Percentiles rank a stretch among this genome's conserved stretches.
These are phyloP conservation scores for Scenedesmus sp. DNA, from an alignment of 163 green algal genomes.

Conservation along the genomic window DNA sequence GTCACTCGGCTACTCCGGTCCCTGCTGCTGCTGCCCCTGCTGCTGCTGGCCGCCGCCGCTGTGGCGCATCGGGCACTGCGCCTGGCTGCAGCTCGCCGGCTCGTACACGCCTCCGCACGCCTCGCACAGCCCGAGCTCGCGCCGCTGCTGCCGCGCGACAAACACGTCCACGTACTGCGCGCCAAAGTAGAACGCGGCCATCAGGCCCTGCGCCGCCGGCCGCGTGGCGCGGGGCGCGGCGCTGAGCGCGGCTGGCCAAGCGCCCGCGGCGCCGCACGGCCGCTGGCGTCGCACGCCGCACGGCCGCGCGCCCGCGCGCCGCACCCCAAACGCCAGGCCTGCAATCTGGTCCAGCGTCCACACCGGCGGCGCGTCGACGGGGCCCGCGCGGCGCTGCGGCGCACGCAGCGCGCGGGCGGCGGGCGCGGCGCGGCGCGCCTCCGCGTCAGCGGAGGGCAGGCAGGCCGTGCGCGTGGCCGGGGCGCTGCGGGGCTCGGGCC, in stretches of 20 bases:
- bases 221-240: no score
- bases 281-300: no score
- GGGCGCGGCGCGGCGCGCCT: no score
- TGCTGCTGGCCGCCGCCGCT: slow-evolving; percentile 26
- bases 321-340: slow-evolving; percentile 83
- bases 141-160: slow-evolving; percentile 70
- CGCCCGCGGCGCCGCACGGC: no score
- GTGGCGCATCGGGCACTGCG: slow-evolving; percentile 64
- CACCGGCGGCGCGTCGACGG: slow-evolving; percentile 65
- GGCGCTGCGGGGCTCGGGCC: no score
- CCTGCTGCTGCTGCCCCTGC: slow-evolving; percentile 16
- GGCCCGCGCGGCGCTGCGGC: slow-evolving; percentile 37
- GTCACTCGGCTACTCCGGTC: not conserved
- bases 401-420: no score
- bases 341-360: slow-evolving; percentile 90
- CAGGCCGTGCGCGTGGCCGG: no score
- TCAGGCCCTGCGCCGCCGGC: slow-evolving; percentile 67
- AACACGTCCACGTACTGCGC: slow-evolving; percentile 68
- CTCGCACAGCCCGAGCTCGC: slow-evolving; percentile 82
- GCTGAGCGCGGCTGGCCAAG: not conserved
- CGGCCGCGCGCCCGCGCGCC: slow-evolving; percentile 8
- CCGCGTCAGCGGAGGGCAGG: no score
- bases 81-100: slow-evolving; percentile 55
- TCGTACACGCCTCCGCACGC: slow-evolving; percentile 79
- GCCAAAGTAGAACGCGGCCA: slow-evolving; percentile 59